These are phyloP conservation scores for Cordia subcordata DNA, from an alignment of 257 asterid genomes.

Conservation along the genomic window DNA sequence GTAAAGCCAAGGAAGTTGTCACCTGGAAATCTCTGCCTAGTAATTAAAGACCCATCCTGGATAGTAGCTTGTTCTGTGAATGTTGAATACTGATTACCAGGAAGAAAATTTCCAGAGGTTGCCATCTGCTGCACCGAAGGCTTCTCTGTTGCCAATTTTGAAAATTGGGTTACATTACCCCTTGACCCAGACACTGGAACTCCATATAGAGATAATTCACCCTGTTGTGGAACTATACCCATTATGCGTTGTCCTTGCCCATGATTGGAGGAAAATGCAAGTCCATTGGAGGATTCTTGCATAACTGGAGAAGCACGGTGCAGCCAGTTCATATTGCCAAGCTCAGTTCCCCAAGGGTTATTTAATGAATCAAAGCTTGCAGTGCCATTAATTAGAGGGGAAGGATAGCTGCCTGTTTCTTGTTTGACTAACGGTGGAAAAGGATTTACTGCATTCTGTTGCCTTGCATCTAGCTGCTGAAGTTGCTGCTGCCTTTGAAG, in stretches of 20 bases:
- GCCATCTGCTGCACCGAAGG: constrained; percentile 19
- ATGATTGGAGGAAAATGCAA: constrained; percentile 26
- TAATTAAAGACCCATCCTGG: constrained; percentile 35
- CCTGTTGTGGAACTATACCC: constrained; percentile 9
- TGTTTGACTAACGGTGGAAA: constrained; percentile 37
- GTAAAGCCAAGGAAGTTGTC: constrained; percentile 31
- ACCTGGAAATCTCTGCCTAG: constrained; percentile 41
- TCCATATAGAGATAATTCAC: constrained; percentile 24
- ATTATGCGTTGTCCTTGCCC: constrained; percentile 30
- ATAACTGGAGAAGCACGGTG: constrained; percentile 46
- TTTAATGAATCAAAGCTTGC: constrained; percentile 41
- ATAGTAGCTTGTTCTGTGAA: constrained; percentile 31
- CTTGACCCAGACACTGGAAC: constrained; percentile 21
- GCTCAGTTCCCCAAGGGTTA: constrained; percentile 40
- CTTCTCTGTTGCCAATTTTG: constrained; percentile 13
- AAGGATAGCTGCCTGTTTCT: constrained; percentile 37
- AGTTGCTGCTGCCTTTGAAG: constrained; percentile 27
- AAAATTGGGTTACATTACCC: constrained; percentile 17
- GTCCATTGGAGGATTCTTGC: constrained; percentile 57
- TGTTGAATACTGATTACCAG: constrained; percentile 35
- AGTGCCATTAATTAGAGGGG: constrained; percentile 38
- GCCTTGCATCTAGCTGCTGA: constrained; percentile 23
- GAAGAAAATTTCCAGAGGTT: constrained; percentile 33
- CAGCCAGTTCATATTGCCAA: constrained; percentile 54
- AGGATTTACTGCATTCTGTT: constrained; percentile 16